Evolutionary conservation across 2,329 filamentous ascomycete genomes (phyloP).

Genomic region (Remersonia thermophila): DNA sequence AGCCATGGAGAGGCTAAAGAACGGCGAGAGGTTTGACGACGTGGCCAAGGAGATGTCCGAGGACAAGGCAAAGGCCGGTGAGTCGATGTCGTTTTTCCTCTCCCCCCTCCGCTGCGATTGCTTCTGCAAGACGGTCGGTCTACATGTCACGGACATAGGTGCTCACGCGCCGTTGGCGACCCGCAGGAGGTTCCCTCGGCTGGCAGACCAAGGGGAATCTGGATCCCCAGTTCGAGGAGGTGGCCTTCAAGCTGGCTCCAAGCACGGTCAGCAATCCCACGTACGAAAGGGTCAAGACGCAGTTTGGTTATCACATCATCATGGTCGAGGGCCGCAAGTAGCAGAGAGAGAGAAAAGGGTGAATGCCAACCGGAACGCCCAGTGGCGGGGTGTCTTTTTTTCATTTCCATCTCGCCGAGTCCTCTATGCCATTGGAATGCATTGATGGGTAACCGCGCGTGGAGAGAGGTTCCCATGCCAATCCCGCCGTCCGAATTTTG

Average conservation of each 20-base stretch:
- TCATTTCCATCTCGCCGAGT: constrained; percentile 24
- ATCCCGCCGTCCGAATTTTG: constrained; percentile 18
- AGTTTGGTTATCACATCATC: constrained; percentile 67
- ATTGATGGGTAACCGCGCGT: constrained; percentile 8
- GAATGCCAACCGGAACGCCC: constrained; percentile 3
- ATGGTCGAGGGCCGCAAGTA: constrained; percentile 55
- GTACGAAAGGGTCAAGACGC: constrained; percentile 59
- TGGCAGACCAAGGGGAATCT: constrained; percentile 60
- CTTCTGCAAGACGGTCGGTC: no score
- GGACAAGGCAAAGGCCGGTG: constrained; percentile 60
- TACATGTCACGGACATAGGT: constrained; percentile 1
- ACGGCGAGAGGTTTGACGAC: constrained; percentile 60
- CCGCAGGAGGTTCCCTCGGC: constrained; percentile 53
- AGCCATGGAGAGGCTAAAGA: constrained; percentile 54
- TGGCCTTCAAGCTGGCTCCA: constrained; percentile 56
- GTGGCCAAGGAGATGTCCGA: constrained; percentile 62
- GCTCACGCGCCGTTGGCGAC: constrained; percentile 6
- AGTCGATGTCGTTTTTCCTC: constrained; percentile 4
- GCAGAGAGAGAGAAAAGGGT: constrained; percentile 4
- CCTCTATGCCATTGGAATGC: constrained; percentile 15
- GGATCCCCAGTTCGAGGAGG: constrained; percentile 57
- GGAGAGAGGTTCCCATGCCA: constrained; percentile 17
- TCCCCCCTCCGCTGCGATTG: background rate
- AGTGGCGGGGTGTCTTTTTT: constrained; percentile 14
- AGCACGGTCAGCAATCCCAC: constrained; percentile 54